Base-by-base conservation (phyloP, 352 stramenopile species). In the Phytophthora megakarya region DNA sequence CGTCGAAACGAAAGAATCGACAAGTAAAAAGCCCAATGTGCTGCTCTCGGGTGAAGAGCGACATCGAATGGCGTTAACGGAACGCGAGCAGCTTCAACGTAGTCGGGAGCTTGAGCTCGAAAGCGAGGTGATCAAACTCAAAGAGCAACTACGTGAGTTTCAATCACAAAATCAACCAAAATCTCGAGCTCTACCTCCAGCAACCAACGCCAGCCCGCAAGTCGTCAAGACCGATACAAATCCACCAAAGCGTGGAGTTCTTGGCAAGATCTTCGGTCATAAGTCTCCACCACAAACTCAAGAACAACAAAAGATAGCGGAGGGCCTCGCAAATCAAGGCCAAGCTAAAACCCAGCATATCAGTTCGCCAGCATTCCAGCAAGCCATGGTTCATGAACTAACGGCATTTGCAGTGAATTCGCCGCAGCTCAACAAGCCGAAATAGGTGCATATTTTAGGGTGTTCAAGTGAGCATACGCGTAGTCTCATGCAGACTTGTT, bases 1-100 rank as follows among this genome's bases (percentile, higher is more conserved):
- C 46, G 77, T 93, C 39, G 76, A 90, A 53, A 92, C 81, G 9
- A 92, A 95, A 52, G 84, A 91, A 38, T 89, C 80, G 6, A 87
- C 78, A 1, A 73, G 70, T 7, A 75, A 73, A 7, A 63, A 80
- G 32, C 84, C 82, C 0, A 77, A 76, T 16, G 72, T 81, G 9
- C 48, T 93, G 39, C 72, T 89, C 30, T 62, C 63, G 10, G 84
- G 80, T 8, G 67, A 81, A 26, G 78, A 92, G 43, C 68, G 85
- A 15, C 81, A 90, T 46, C 79, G 74, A 13, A 43, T 86, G 10
- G 58, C 77, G 28, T 68, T 90, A 23, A 63, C 67, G n/a, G 78
- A 90, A 55, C 78, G 72, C 8, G 72, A 89, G 33, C 72, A 85
- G 13, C 67, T 72, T 15, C 73, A 85, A 56, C 83, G 84, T 18